These are phyloP conservation scores for Aegle marmelos DNA, from an alignment of 345 rosid species.

Conservation along the genomic window DNA sequence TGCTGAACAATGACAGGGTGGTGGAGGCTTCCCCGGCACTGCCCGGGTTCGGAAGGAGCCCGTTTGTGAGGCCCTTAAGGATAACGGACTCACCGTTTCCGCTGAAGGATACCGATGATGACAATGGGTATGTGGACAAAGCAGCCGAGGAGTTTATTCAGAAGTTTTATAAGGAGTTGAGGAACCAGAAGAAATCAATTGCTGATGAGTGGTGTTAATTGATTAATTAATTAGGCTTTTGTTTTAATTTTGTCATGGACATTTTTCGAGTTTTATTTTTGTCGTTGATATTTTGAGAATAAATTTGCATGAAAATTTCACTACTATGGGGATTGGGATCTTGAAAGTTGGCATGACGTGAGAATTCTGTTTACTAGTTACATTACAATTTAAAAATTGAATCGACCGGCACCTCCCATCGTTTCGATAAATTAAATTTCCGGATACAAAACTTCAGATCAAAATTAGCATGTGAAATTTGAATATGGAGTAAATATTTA, in stretches of 20 bases:
- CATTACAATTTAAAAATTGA: too few species aligned
- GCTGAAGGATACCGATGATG: constrained; percentile 43
- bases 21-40: constrained; percentile 64
- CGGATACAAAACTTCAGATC: not conserved
- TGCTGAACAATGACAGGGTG: constrained; percentile 37
- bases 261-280: constrained; percentile 10
- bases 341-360: not conserved
- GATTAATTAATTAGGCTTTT: not conserved
- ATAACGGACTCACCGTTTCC: constrained; percentile 97
- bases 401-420: too few species aligned
- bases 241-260: not conserved
- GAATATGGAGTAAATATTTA: not conserved
- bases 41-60: constrained; percentile 84
- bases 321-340: not conserved
- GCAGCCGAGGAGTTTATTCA: constrained; percentile 86
- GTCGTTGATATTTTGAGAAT: constrained; percentile 7
- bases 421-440: not conserved
- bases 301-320: not conserved
- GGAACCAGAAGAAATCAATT: constrained; percentile 41
- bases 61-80: constrained; percentile 72
- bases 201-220: not conserved
- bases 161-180: constrained; percentile 68
- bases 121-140: constrained; percentile 50
- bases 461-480: not conserved
- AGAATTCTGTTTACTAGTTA: not conserved